Conservation (phyloP, 179 eudicot genomes). For the Silene vulgaris region DNA sequence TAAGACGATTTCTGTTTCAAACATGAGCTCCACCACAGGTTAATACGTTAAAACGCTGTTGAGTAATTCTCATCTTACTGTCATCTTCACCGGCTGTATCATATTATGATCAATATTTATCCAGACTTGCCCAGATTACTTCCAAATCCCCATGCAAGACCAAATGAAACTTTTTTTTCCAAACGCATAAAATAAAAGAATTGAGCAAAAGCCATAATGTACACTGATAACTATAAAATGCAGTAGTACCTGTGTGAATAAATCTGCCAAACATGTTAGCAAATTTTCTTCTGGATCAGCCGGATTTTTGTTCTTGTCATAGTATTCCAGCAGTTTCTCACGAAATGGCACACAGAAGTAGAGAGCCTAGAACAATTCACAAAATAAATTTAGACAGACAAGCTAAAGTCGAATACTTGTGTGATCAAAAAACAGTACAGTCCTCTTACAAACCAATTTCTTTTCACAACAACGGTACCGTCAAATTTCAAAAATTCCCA, state of each 20-base stretch:
- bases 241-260: constrained; percentile 78
- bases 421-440: not conserved
- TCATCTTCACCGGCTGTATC: no score
- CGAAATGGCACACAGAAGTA: constrained; percentile 90
- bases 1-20: no score
- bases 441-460: not conserved
- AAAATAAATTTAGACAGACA: not conserved
- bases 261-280: constrained; percentile 83
- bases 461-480: no score
- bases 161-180: no score
- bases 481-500: no score
- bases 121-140: no score
- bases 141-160: no score
- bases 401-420: not conserved
- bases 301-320: constrained; percentile 52
- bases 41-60: no score
- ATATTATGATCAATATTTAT: no score
- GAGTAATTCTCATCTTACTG: no score
- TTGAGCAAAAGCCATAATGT: constrained; percentile 2
- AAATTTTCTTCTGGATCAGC: constrained; percentile 83
- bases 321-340: constrained; percentile 68
- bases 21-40: no score
- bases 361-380: constrained; percentile 50
- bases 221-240: not conserved
- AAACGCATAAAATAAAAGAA: not conserved